Evolutionary conservation across 1,139 yeast genomes (phyloP).

Genomic region (Suhomyces taliae): DNA sequence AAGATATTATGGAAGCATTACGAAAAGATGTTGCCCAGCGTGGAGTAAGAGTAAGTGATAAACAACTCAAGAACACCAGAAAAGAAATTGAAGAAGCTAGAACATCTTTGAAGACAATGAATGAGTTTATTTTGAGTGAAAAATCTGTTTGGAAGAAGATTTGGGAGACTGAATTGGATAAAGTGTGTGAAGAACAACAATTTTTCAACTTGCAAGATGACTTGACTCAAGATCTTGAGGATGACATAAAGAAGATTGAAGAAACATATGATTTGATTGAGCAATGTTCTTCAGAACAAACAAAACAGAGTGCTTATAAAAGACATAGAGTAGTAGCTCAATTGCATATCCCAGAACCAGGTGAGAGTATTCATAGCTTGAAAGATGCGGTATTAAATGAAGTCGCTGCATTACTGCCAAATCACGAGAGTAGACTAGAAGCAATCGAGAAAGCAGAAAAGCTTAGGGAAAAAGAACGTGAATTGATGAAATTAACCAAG

Average conservation of each 20-base stretch:
- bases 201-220: conserved; percentile 89
- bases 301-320: conserved; percentile 32
- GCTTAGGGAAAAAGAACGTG: conserved; percentile 70
- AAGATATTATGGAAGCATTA: conserved; percentile 86
- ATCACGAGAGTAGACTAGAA: conserved; percentile 80
- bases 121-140: conserved; percentile 64
- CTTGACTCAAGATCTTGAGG: conserved; percentile 72
- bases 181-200: conserved; percentile 92
- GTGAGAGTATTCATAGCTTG: conserved; percentile 60
- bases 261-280: conserved; percentile 83
- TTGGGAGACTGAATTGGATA: conserved; percentile 90
- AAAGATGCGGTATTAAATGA: conserved; percentile 81
- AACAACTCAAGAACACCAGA: conserved; percentile 66
- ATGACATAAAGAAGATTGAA: conserved; percentile 74
- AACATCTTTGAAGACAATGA: conserved; percentile 51
- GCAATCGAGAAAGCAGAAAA: conserved; percentile 89
- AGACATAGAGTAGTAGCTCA: conserved; percentile 42
- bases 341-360: conserved; percentile 60
- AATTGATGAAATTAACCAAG: conserved; percentile 55
- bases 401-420: conserved; percentile 75
- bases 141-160: conserved; percentile 85
- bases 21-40: conserved; percentile 91
- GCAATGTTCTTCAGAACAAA: conserved; percentile 79
- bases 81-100: conserved; percentile 67
- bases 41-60: conserved; percentile 79